A percentile compares a stretch with the other conserved stretches of the same genome.
Evolutionary conservation across 345 rosid genomes (phyloP).

Genomic region (Dimocarpus longan): DNA sequence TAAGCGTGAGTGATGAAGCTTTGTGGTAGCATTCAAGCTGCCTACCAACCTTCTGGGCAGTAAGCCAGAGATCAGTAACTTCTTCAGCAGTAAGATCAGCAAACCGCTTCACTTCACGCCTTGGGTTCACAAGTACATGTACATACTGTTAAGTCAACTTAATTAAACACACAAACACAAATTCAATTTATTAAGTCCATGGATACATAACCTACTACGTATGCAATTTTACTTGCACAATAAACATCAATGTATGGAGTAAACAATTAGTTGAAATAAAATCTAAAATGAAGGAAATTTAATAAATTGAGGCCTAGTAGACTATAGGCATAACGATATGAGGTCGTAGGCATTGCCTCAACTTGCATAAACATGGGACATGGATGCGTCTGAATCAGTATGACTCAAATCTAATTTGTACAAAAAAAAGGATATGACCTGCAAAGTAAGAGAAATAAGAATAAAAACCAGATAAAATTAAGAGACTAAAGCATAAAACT

Average conservation of each 20-base stretch:
- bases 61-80: slow-evolving; percentile 76
- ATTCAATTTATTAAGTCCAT: neutral
- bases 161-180: slow-evolving; percentile 11
- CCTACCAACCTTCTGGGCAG: slow-evolving; percentile 74
- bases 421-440: slow-evolving; percentile 95
- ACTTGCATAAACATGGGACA: neutral
- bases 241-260: too few species aligned
- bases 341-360: too few species aligned
- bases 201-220: neutral
- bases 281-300: too few species aligned
- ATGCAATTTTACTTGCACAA: neutral
- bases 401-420: neutral
- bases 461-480: neutral
- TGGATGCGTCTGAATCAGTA: neutral
- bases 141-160: slow-evolving; percentile 50
- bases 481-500: neutral
- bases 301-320: too few species aligned
- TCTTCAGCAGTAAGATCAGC: slow-evolving; percentile 84
- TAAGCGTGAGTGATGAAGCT: slow-evolving; percentile 78
- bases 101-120: slow-evolving; percentile 85
- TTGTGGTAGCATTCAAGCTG: slow-evolving; percentile 71
- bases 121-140: slow-evolving; percentile 92
- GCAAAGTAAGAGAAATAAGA: slow-evolving; percentile 31
- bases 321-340: too few species aligned
- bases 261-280: too few species aligned